Percentiles rank a stretch among this genome's conserved stretches.
These are phyloP conservation scores for Globisporangium sylvaticum DNA, from an alignment of 352 stramenopile species.

Conservation along the genomic window DNA sequence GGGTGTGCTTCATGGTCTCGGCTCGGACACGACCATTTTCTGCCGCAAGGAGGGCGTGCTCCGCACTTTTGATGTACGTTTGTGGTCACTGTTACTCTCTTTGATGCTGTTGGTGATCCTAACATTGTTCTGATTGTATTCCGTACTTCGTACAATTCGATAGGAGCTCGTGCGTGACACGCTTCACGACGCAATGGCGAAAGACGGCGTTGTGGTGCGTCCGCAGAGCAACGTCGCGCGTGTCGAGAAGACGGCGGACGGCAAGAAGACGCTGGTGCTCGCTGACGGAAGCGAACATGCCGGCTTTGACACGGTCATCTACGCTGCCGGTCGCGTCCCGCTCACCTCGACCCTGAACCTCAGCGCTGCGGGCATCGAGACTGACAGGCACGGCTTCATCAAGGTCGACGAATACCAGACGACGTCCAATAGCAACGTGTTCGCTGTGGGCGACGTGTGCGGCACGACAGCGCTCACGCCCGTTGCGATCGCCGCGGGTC, in stretches of 20 bases:
- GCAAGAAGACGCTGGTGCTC: slow-evolving; percentile 54
- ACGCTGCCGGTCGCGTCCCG: slow-evolving; percentile 67
- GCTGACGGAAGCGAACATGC: slow-evolving; percentile 32
- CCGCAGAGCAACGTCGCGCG: slow-evolving; percentile 42
- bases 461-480: slow-evolving; percentile 73
- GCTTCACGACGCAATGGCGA: slow-evolving; percentile 52
- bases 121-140: background rate
- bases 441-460: slow-evolving; percentile 76
- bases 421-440: slow-evolving; percentile 80
- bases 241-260: slow-evolving; percentile 36
- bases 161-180: slow-evolving; percentile 45
- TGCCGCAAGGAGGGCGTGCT: slow-evolving; percentile 85
- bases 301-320: slow-evolving; percentile 84
- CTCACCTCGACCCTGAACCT: slow-evolving; percentile 62
- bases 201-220: slow-evolving; percentile 47
- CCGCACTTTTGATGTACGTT: slow-evolving; percentile 82
- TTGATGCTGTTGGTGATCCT: background rate
- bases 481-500: slow-evolving; percentile 82
- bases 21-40: slow-evolving; percentile 89
- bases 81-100: background rate
- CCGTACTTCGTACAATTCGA: background rate
- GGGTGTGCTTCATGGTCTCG: slow-evolving; percentile 92
- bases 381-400: slow-evolving; percentile 69
- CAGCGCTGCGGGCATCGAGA: slow-evolving; percentile 58
- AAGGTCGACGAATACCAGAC: slow-evolving; percentile 88